Evolutionary conservation across 1,284 basidiomycete genomes (phyloP).

Genomic region (Microstroma glucosiphilum): DNA sequence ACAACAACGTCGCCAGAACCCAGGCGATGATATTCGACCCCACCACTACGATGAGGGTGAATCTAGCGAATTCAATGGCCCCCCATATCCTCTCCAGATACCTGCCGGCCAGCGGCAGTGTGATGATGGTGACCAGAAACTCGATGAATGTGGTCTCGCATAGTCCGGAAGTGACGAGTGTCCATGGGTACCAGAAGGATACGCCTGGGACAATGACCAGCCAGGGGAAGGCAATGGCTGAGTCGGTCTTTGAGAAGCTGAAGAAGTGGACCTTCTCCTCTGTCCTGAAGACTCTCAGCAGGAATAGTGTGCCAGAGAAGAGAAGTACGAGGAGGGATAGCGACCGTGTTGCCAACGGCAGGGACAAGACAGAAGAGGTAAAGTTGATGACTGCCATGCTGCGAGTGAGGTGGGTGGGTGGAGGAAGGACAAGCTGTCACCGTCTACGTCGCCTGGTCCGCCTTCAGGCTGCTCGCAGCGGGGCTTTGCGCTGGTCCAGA

Average conservation of each 20-base stretch:
- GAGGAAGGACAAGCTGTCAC: neutral
- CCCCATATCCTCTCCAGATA: slow-evolving; percentile 95
- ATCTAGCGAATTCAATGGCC: slow-evolving; percentile 73
- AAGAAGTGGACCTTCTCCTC: slow-evolving; percentile 21
- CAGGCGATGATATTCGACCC: slow-evolving; percentile 42
- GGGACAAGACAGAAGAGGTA: neutral
- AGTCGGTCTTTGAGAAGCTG: slow-evolving; percentile 48
- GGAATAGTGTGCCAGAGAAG: slow-evolving; percentile 24
- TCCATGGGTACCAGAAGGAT: slow-evolving; percentile 77
- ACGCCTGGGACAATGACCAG: slow-evolving; percentile 77
- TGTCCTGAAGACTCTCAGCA: slow-evolving; percentile 28
- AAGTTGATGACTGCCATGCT: slow-evolving; percentile 1
- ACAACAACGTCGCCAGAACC: slow-evolving; percentile 35
- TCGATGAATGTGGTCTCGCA: slow-evolving; percentile 79
- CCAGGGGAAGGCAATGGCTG: slow-evolving; percentile 61
- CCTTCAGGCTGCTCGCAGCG: too few species aligned
- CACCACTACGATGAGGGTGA: slow-evolving; percentile 63
- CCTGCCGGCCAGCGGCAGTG: slow-evolving; percentile 73
- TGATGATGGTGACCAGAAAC: slow-evolving; percentile 70
- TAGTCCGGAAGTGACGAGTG: slow-evolving; percentile 74
- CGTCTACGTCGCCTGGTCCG: too few species aligned
- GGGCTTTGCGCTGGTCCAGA: neutral
- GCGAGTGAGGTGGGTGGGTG: neutral
- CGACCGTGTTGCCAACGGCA: neutral
- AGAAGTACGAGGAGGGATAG: slow-evolving; percentile 10